Percentiles rank a stretch among this genome's conserved stretches.
Conservation (phyloP, 345 rosid species). For the Isatis tinctoria region DNA sequence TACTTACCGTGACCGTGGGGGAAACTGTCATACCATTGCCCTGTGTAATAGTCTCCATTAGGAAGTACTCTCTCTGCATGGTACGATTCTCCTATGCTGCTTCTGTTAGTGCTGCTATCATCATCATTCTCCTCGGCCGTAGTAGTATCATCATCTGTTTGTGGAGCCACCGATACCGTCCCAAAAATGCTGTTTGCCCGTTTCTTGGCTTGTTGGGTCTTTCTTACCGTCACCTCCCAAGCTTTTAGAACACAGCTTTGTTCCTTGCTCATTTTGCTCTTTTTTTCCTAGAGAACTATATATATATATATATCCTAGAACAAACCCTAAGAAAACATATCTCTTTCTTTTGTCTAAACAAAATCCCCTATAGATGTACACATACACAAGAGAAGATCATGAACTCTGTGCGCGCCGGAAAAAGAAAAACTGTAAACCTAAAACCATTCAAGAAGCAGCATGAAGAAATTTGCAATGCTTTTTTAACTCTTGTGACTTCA, state of each 20-base stretch:
- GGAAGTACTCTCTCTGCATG: constrained; percentile 63
- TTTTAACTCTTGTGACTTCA: background rate
- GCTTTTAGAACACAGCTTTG: constrained; percentile 67
- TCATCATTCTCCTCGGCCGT: constrained; percentile 33
- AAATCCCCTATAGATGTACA: constrained; percentile 21
- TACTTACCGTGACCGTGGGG: constrained; percentile 86
- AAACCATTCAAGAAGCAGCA: constrained; percentile 19
- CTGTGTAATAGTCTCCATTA: constrained; percentile 83
- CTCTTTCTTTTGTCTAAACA: background rate
- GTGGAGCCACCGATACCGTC: constrained; percentile 50
- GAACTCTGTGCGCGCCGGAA: background rate
- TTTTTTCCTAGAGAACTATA: constrained; percentile 21
- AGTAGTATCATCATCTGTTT: constrained; percentile 47
- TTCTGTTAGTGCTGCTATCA: constrained; percentile 11
- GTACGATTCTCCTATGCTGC: constrained; percentile 40
- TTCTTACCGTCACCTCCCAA: constrained; percentile 89
- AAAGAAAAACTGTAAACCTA: background rate
- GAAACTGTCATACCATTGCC: constrained; percentile 77
- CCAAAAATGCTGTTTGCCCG: constrained; percentile 90
- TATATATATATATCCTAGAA: constrained; percentile 15
- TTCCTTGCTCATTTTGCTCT: constrained; percentile 59
- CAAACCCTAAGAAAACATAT: constrained; percentile 3
- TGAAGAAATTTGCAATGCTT: constrained; percentile 6
- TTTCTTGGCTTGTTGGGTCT: constrained; percentile 87
- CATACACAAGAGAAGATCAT: constrained; percentile 23